Evolutionary conservation across 2,329 filamentous ascomycete species (phyloP), one percentile per base, ranked within the genome.

Genomic region (Trichoderma brevicompactum): DNA sequence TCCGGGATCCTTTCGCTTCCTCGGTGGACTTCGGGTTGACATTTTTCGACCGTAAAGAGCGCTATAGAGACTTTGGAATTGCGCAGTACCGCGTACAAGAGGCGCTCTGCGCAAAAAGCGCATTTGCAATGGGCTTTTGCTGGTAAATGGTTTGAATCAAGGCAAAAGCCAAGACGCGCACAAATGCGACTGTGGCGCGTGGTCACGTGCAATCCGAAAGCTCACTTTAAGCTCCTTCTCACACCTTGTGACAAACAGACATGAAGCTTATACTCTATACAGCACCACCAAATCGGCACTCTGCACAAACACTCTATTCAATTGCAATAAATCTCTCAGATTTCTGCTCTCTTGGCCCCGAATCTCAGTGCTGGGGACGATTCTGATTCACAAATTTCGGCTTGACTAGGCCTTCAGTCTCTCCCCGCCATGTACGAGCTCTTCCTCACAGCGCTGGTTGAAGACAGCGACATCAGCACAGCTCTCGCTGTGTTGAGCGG

Each of bases 401-500:
- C 49, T 56, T 36, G 44, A 28, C 17, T 7, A 7, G 36, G 19
- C 13, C 9, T 13, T 7, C 46, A 50, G 15, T 10, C 46, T 23
- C 9, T 9, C 36, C 19, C 43, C 60, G 19, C 32, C 58, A 87
- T 87, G 85, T 82, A 87, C 71, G 85, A 88, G 74, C 76, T 88
- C 17, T 88, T 87, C 70, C 79, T 88, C 65, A 84, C 85, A 4
- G 81, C 83, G 9, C 73, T 81, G 52, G 79, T 89, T 61, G 77
- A 79, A 17, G 80, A 83, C 63, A 77, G 75, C 66, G 83, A 87
- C 69, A 78, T 85, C 41, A 74, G 77, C 55, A 79, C 76, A 65
- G 82, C 82, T 19, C 80, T 82, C 62, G 79, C 82, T 1, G 78
- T 89, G 9, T 75, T 89, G 7, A 80, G 84, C 65, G 86, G 86